Base-by-base conservation (phyloP, 495 filamentous ascomycete genomes). In the Acidomyces sp. region DNA sequence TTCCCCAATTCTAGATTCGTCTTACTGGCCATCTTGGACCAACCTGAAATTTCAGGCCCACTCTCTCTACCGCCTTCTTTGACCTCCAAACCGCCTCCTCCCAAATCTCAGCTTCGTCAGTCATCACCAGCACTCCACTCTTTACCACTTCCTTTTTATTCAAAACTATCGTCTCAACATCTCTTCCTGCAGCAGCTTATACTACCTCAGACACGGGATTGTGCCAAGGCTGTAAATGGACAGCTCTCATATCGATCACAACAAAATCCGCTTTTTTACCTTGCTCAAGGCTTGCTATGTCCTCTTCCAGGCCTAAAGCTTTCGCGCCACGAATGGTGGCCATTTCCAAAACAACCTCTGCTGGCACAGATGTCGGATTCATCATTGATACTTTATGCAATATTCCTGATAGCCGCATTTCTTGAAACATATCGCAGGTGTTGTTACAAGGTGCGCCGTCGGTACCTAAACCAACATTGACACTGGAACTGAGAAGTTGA, bases 241-340 rank as follows among this genome's bases (percentile, higher is more conserved):
- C 57, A 26, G 51, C 39, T 20, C 61, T 45, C 44, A 47, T 47
- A 36, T 52, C 41, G 24, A 59, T 29, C 22, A 55, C 52, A 11
- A 70, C 67, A 40, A 73, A 67, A 46, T 73, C 69, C 1, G 69
- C 69, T 49, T 73, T 70, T 56, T 73, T 73, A 2, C 68, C 68
- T 0, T 64, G 53, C 39, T 70, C 67, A 37, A 73, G 43, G 43
- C 67, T 69, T 0, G 68, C 69, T 41, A 71, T 63, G 0, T 48
- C 41, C 18, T 59, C 54, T 2, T 63, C 55, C 34, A 67, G 34
- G 0, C 67, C 66, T 12, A 73, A 40, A n/a, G 68, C 66, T 46
- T 57, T 67, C 2, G 68, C 69, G 3, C 55, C 55, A 27, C 67
- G 67, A 38, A 71, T 69, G 0, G 68, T 71, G 0, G 65, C 68